Evolutionary conservation across 495 filamentous ascomycete genomes (phyloP).

Genomic region (Podospora sp.): DNA sequence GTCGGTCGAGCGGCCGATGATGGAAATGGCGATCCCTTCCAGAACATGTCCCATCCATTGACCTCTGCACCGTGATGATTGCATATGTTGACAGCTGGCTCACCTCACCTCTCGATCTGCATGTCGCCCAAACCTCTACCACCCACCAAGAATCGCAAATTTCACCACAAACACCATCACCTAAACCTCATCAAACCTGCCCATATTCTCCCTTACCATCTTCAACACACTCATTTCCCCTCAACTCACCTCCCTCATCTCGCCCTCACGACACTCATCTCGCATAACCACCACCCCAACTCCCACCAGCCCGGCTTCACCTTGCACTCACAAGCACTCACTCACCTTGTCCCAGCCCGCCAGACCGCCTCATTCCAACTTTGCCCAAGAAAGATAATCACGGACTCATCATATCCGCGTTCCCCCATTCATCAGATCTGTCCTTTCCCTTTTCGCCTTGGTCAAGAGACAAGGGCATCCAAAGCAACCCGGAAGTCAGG

Average conservation of each 20-base stretch:
- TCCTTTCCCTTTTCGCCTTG: neutral
- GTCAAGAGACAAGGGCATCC: neutral
- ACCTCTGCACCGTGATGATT: too few species aligned
- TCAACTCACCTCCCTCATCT: too few species aligned
- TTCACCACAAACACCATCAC: too few species aligned
- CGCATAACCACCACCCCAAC: neutral
- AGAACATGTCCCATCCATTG: too few species aligned
- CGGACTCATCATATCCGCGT: conserved; percentile 4
- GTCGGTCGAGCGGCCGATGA: too few species aligned
- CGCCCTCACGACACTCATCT: too few species aligned
- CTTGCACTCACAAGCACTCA: neutral
- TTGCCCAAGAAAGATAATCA: conserved; percentile 1
- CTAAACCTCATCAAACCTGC: neutral
- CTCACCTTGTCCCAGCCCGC: neutral
- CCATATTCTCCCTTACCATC: neutral
- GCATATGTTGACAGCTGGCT: too few species aligned
- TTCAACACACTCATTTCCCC: too few species aligned
- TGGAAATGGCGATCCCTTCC: too few species aligned
- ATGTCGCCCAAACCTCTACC: too few species aligned
- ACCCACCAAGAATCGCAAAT: too few species aligned
- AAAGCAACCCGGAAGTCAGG: neutral
- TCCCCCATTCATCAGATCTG: neutral
- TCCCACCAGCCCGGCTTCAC: neutral
- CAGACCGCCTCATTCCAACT: neutral
- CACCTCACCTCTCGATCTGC: too few species aligned